A percentile compares a stretch with the other conserved stretches of the same genome.
These are phyloP conservation scores for Ceraceosorus bombacis DNA, from an alignment of 1,284 basidiomycete species.

Conservation along the genomic window DNA sequence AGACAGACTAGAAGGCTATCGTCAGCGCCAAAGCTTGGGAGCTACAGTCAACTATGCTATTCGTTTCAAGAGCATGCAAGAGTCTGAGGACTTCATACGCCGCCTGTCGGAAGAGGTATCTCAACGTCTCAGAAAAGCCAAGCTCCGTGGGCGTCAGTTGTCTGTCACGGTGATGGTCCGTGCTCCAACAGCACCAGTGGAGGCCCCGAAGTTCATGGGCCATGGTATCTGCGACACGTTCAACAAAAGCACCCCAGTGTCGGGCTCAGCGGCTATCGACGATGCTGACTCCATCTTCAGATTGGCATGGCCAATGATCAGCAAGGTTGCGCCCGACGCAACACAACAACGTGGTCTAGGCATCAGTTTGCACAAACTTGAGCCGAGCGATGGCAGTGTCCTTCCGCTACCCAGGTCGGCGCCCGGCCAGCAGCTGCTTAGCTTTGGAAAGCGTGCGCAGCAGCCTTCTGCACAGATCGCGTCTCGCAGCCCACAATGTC, in stretches of 20 bases:
- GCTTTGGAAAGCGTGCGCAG: conserved; percentile 8
- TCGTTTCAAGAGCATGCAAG: conserved; percentile 71
- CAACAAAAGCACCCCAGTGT: conserved; percentile 64
- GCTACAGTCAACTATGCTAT: conserved; percentile 65
- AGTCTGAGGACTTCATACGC: conserved; percentile 58
- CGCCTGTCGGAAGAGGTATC: conserved; percentile 34
- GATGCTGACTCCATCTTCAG: conserved; percentile 65
- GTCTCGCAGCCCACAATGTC: neutral
- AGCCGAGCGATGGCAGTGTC: conserved; percentile 23
- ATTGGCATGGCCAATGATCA: conserved; percentile 70
- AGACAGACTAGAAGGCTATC: conserved; percentile 60
- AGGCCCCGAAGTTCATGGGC: conserved; percentile 93
- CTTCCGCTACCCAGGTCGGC: conserved; percentile 12
- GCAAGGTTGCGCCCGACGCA: conserved; percentile 67
- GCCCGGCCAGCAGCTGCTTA: conserved; percentile 18
- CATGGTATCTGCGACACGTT: conserved; percentile 80
- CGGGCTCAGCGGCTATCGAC: conserved; percentile 57
- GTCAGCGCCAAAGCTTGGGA: conserved; percentile 31
- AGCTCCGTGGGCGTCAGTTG: conserved; percentile 69
- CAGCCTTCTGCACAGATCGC: neutral
- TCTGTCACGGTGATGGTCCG: conserved; percentile 72
- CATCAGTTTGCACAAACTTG: conserved; percentile 84
- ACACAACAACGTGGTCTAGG: conserved; percentile 85
- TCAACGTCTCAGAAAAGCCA: conserved; percentile 53
- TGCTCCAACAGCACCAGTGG: conserved; percentile 74